Conservation (phyloP, 129 eudicot genomes). For the Artemisia argyi region DNA sequence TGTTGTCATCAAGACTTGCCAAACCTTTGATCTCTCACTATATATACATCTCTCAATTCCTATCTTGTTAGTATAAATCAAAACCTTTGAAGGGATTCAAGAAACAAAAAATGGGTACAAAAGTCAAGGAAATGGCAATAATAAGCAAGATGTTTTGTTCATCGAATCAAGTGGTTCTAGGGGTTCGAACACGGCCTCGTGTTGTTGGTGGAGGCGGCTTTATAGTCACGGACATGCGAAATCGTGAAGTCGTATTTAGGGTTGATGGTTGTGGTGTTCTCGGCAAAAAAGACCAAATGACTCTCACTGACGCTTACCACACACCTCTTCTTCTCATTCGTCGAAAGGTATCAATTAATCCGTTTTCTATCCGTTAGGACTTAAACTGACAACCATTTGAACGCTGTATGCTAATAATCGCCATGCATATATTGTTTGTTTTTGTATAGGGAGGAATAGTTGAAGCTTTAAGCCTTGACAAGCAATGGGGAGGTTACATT, state of each 20-base stretch:
- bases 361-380: neutral
- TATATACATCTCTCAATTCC: neutral
- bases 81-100: neutral
- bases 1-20: too few relatives aligned
- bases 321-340: constrained; percentile 74
- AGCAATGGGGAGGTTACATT: constrained; percentile 75
- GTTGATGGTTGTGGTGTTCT: constrained; percentile 92
- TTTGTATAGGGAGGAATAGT: constrained; percentile 59
- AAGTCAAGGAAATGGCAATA: constrained; percentile 44
- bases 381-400: too few relatives aligned
- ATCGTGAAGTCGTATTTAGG: constrained; percentile 55
- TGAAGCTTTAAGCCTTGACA: constrained; percentile 71
- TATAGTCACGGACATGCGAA: constrained; percentile 49
- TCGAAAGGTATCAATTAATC: constrained; percentile 48
- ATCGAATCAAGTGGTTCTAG: constrained; percentile 50
- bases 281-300: constrained; percentile 62
- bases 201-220: constrained; percentile 82
- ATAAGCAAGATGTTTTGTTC: constrained; percentile 79
- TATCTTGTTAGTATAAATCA: constrained; percentile 8
- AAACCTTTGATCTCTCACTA: constrained; percentile 34
- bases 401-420: too few relatives aligned
- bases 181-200: constrained; percentile 67
- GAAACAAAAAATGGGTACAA: constrained; percentile 34
- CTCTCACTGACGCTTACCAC: constrained; percentile 63
- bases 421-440: neutral